Evolutionary conservation across 768 basidiomycete species (phyloP).

Genomic region (Serendipita sp.): DNA sequence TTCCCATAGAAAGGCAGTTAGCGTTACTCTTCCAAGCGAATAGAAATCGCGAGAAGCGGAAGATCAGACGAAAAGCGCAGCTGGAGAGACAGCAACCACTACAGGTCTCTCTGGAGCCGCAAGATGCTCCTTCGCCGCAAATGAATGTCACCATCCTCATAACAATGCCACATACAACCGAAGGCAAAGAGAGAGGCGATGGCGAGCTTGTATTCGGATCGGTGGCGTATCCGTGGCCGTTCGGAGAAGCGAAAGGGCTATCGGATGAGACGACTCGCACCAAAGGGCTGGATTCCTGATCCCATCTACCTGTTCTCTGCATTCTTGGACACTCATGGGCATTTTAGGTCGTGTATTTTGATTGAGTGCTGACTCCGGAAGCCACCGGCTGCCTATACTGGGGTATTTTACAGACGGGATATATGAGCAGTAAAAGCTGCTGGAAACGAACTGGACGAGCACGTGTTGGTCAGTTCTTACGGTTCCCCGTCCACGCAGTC

Average conservation of each 20-base stretch:
- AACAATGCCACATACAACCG: not conserved
- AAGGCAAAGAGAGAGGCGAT: not conserved
- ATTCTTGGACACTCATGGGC: too few species aligned
- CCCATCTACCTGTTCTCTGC: too few species aligned
- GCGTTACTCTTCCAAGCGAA: not conserved
- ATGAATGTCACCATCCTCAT: not conserved
- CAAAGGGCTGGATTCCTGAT: not conserved
- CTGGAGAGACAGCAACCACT: not conserved
- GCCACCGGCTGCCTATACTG: too few species aligned
- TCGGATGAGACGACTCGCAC: not conserved
- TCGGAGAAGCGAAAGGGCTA: not conserved
- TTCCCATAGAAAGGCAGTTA: not conserved
- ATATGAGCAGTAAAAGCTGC: slow-evolving; percentile 21
- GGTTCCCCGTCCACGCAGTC: slow-evolving; percentile 2
- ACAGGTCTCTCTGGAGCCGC: not conserved
- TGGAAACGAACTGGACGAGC: slow-evolving; percentile 52
- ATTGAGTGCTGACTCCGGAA: too few species aligned
- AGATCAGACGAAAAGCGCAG: not conserved
- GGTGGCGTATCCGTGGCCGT: not conserved
- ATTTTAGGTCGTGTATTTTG: too few species aligned
- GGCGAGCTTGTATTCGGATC: not conserved
- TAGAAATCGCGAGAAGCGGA: not conserved
- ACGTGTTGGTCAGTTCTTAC: slow-evolving; percentile 38
- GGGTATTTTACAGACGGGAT: too few species aligned
- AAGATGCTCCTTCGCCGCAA: not conserved